Evolutionary conservation across 148 eudicot genomes (phyloP).

Genomic region (Silene conica): DNA sequence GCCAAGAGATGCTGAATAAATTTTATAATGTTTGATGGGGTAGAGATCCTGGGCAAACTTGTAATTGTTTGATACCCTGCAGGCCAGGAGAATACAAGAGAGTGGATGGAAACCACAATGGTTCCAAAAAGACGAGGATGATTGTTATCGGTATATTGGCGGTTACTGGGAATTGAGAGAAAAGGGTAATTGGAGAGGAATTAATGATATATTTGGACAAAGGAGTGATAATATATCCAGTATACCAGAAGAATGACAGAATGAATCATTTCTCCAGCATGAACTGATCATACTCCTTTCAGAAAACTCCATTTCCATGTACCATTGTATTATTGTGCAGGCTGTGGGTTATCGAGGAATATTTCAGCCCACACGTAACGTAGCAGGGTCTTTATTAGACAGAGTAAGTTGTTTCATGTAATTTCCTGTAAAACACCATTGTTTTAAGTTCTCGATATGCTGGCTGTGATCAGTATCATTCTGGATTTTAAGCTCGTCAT

Average conservation of each 20-base stretch:
- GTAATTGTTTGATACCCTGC: conserved; percentile 12
- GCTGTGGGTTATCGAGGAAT: conserved; percentile 7
- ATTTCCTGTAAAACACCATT: conserved; percentile 10
- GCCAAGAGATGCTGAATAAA: too few relatives aligned
- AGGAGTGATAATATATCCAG: conserved; percentile 32
- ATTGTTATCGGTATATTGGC: conserved; percentile 68
- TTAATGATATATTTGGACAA: conserved; percentile 71
- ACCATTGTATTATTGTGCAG: background rate
- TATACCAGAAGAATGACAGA: conserved; percentile 34
- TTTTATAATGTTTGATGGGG: background rate
- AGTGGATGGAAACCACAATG: conserved; percentile 96
- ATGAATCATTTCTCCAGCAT: conserved; percentile 25
- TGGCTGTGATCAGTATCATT: background rate
- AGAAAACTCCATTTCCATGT: conserved; percentile 11
- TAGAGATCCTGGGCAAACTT: background rate
- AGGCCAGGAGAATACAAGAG: conserved; percentile 95
- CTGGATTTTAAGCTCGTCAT: background rate
- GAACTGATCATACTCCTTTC: background rate
- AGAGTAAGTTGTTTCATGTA: conserved; percentile 3
- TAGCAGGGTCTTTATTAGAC: conserved; percentile 13
- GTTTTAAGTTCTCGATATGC: conserved; percentile 13
- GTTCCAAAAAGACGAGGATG: conserved; percentile 82
- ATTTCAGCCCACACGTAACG: conserved; percentile 13
- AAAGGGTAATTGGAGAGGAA: conserved; percentile 62
- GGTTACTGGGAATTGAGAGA: conserved; percentile 95